phyloP scores from a whole-genome alignment of 2,329 filamentous ascomycete species.

The Fusarium keratoplasticum region DNA sequence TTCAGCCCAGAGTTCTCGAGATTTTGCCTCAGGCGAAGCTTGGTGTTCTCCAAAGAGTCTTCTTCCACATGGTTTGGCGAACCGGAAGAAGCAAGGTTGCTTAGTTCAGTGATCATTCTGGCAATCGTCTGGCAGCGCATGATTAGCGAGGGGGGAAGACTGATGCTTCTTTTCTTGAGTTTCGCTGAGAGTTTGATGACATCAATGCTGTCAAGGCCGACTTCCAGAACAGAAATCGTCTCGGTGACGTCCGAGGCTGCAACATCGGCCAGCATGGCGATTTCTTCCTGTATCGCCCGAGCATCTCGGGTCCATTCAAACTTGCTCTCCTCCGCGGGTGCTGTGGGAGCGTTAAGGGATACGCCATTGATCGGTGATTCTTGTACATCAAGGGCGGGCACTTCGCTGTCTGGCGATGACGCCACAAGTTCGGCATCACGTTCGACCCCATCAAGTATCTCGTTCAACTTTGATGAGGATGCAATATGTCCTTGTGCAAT shows the following conservation, averaged over 20 bases:
- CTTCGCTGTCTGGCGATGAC: slow-evolving; percentile 13
- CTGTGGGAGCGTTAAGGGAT: slow-evolving; percentile 36
- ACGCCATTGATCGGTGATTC: not conserved
- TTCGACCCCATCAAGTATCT: slow-evolving; percentile 54
- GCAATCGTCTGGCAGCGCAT: slow-evolving; percentile 78
- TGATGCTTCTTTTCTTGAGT: slow-evolving; percentile 70
- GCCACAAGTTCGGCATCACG: slow-evolving; percentile 21
- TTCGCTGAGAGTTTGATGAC: slow-evolving; percentile 84
- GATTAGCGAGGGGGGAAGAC: slow-evolving; percentile 78
- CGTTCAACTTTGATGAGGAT: slow-evolving; percentile 44
- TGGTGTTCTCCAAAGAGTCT: slow-evolving; percentile 33
- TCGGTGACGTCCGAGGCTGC: slow-evolving; percentile 63
- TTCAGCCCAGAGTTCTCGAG: slow-evolving; percentile 50
- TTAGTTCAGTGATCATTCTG: slow-evolving; percentile 59
- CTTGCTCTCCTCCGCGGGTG: slow-evolving; percentile 42
- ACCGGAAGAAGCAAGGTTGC: not conserved
- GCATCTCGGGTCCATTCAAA: slow-evolving; percentile 72
- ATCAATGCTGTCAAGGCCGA: slow-evolving; percentile 94
- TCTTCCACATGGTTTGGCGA: not conserved
- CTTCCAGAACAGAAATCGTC: slow-evolving; percentile 77
- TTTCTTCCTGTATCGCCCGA: slow-evolving; percentile 65
- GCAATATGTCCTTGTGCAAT: slow-evolving; percentile 64
- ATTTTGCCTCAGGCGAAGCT: slow-evolving; percentile 52
- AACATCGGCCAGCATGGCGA: slow-evolving; percentile 71
- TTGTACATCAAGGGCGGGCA: slow-evolving; percentile 9